These are phyloP conservation scores for Lathyrus sativus DNA, from an alignment of 306 rosid species.

Conservation along the genomic window DNA sequence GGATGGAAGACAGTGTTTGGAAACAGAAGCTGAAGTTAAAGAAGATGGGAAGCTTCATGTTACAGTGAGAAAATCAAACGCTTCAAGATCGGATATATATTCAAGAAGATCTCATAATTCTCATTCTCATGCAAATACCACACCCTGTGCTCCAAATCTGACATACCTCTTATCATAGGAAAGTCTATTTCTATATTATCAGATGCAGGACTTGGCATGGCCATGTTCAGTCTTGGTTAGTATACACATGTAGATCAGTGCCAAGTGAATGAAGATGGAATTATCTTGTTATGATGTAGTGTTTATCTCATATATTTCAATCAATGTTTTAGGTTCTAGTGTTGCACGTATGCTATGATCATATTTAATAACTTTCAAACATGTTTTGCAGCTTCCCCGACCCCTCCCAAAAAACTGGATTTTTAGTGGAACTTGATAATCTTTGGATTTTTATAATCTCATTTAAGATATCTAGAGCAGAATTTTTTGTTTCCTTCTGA, in stretches of 20 bases:
- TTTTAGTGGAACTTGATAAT: too few species aligned
- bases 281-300: too few species aligned
- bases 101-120: slow-evolving; percentile 77
- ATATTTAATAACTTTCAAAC: too few species aligned
- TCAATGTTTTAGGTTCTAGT: too few species aligned
- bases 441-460: too few species aligned
- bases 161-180: slow-evolving; percentile 87
- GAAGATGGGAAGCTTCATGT: slow-evolving; percentile 88
- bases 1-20: slow-evolving; percentile 70
- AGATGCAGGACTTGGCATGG: slow-evolving; percentile 98
- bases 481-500: too few species aligned
- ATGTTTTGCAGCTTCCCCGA: too few species aligned
- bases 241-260: slow-evolving; percentile 11
- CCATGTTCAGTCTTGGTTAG: slow-evolving; percentile 98
- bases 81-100: slow-evolving; percentile 73
- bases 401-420: too few species aligned
- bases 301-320: too few species aligned
- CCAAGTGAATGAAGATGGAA: too few species aligned
- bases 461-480: too few species aligned
- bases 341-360: too few species aligned
- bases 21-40: slow-evolving; percentile 72
- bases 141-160: slow-evolving; percentile 78
- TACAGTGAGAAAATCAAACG: slow-evolving; percentile 72
- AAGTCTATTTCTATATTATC: slow-evolving; percentile 86
- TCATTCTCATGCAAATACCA: slow-evolving; percentile 59